Evolutionary conservation across 768 basidiomycete species (phyloP), one percentile per base, ranked within the genome.

Genomic region (Leccinum uliginosum): DNA sequence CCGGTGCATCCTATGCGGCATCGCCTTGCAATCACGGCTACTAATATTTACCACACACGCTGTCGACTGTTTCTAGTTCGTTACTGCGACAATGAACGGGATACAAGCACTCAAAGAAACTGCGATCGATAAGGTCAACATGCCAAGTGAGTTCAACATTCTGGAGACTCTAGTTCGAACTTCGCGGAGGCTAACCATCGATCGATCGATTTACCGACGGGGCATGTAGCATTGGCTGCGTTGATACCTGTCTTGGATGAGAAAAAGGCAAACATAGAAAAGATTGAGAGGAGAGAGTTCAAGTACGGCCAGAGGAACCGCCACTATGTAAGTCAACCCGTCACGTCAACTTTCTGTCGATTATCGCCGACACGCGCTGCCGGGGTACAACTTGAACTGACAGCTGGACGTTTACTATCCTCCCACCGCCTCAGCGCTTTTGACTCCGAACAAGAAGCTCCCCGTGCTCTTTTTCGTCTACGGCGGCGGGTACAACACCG

Each of bases 381-480:
- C 44, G 21, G 44, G 44, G n/a, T 23, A 17, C 48, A 57, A 87
- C 10, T 40, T 40, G 0, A 11, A 40, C 1, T 19, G 10, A 43
- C 40, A 43, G 85, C 78, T 88, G 29, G 87, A 88, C 60, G 73
- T 87, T 0, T 89, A 87, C 66, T 87, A 84, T 62, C 86, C 83
- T 0, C 59, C 73, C 1, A 30, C 71, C 3, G 49, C 66, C 6
- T 56, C 64, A 12, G 57, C 59, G 23, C 60, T 67, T 6, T 62
- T 65, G 6, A 70, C 66, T 1, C 24, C 62, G 6, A 54, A 56
- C 17, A 63, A 61, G 24, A 71, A 68, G 51, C 71, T 77, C 0
- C 83, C 83, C 0, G 72, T 87, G 21, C 70, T 88, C 26, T 80
- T 88, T 67, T 87, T 80, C 69, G 58, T 83, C 43, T 88, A 89